A percentile compares a stretch with the other conserved stretches of the same genome.
Conservation (phyloP, 2,329 filamentous ascomycete genomes). For the Fusarium sacchari region DNA sequence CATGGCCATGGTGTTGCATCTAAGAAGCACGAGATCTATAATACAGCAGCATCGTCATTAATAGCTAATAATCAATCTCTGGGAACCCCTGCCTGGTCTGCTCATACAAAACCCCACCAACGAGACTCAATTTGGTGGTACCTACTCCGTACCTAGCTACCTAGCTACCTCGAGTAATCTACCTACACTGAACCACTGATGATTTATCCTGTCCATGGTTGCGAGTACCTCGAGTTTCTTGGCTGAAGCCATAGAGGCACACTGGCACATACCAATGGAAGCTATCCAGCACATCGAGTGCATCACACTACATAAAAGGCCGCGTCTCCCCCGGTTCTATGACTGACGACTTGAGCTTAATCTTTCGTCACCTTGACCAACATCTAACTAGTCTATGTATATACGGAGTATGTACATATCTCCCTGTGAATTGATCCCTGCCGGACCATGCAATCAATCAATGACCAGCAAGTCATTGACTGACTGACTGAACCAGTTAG, state of each 20-base stretch:
- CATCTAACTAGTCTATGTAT: neutral
- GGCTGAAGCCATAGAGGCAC: neutral
- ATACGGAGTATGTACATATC: too few species aligned
- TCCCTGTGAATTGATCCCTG: neutral
- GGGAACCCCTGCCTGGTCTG: conserved; percentile 7
- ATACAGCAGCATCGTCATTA: too few species aligned
- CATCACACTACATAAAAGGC: conserved; percentile 29
- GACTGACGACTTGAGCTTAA: neutral
- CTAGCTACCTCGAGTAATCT: neutral
- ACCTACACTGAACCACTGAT: neutral
- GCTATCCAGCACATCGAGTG: conserved; percentile 5
- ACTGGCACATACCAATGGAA: neutral
- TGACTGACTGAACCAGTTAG: neutral
- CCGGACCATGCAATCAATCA: neutral
- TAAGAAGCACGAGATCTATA: neutral
- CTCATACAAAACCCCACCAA: neutral
- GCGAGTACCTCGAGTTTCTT: neutral
- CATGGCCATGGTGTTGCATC: neutral
- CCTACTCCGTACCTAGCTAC: too few species aligned
- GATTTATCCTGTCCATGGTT: neutral
- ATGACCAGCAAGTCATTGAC: neutral
- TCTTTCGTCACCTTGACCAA: neutral
- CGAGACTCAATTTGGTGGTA: conserved; percentile 3
- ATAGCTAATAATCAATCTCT: neutral
- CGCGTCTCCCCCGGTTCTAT: conserved; percentile 11